Evolutionary conservation across 208 protist species (phyloP), one percentile per base, ranked within the genome.

Genomic region (Leishmania major): DNA sequence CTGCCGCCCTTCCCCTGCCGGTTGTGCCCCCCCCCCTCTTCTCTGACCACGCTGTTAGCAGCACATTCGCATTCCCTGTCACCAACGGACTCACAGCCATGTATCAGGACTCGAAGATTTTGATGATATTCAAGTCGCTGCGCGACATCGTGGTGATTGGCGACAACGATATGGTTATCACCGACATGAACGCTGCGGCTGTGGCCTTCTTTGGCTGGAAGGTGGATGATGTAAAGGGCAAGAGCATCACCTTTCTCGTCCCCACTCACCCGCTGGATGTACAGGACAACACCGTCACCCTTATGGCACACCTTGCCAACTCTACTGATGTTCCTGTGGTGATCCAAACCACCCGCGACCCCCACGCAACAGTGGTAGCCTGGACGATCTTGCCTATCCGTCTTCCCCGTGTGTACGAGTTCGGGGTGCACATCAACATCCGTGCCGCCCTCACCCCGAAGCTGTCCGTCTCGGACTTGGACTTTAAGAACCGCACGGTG

Each of bases 401-500:
- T 60, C 89, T 97, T 28, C 94, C 94, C 0, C 81, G 84, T 60
- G 91, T 97, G 28, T 97, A 92, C 86, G 93, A 97, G 79, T 97
- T 97, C 70, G 92, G 90, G 43, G 93, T 97, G 49, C 93, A 96
- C 83, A 95, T 96, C 89, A 97, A 96, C 90, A 91, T 96, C 67
- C 87, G 88, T 25, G 93, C 93, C 35, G 94, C 94, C 17, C 87
- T 98, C 40, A 92, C 93, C 0, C 94, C 94, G 43, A 97, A 98
- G 87, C 88, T 97, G 28, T 97, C 89, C 43, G 89, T 98, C 37
- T 92, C 95, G 71, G 96, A 98, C 66, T 80, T 98, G 47, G 86
- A 96, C 82, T 96, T 98, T 57, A 84, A 78, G 31, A 97, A 92
- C 35, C 99, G 99, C 79, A 93, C 96, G 73, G 98, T 99, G 31